Evolutionary conservation across 1,139 yeast genomes (phyloP).

Genomic region (Kodamaea arcana): DNA sequence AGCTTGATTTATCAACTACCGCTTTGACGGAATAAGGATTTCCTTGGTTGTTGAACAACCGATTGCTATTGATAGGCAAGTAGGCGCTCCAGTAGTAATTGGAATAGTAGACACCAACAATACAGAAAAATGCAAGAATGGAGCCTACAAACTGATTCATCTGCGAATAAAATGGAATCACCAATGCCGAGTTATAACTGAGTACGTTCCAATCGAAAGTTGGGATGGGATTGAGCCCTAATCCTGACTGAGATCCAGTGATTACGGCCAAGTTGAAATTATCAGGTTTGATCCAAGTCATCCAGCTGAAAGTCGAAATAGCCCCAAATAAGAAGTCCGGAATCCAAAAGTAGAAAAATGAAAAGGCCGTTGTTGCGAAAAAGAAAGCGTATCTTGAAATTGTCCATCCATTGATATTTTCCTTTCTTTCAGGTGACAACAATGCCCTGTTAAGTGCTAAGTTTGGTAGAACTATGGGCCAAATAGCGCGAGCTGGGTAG

Average conservation of each 20-base stretch:
- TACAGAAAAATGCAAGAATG: constrained; percentile 11
- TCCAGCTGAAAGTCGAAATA: constrained; percentile 17
- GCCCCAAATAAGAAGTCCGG: constrained; percentile 17
- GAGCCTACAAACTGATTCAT: constrained; percentile 13
- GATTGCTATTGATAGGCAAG: constrained; percentile 15
- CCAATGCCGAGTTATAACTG: constrained; percentile 8
- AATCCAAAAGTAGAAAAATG: constrained; percentile 18
- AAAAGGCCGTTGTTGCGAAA: constrained; percentile 10
- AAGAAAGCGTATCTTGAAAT: constrained; percentile 16
- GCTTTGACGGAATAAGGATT: constrained; percentile 11
- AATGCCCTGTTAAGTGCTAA: constrained; percentile 20
- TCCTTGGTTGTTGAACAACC: constrained; percentile 15
- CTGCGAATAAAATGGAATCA: constrained; percentile 13
- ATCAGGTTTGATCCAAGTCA: constrained; percentile 19
- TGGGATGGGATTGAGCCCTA: constrained; percentile 18
- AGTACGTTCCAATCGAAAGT: constrained; percentile 18
- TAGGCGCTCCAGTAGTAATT: constrained; percentile 16
- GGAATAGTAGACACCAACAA: constrained; percentile 14
- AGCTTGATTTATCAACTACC: constrained; percentile 10
- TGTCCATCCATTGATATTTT: constrained; percentile 17
- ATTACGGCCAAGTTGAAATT: constrained; percentile 15
- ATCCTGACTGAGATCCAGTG: constrained; percentile 15
- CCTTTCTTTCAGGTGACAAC: constrained; percentile 14
- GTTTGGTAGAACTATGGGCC: constrained; percentile 18
- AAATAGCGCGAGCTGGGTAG: constrained; percentile 13